Conservation (phyloP, 441 rosid species). For the Eugenia klotzschiana region DNA sequence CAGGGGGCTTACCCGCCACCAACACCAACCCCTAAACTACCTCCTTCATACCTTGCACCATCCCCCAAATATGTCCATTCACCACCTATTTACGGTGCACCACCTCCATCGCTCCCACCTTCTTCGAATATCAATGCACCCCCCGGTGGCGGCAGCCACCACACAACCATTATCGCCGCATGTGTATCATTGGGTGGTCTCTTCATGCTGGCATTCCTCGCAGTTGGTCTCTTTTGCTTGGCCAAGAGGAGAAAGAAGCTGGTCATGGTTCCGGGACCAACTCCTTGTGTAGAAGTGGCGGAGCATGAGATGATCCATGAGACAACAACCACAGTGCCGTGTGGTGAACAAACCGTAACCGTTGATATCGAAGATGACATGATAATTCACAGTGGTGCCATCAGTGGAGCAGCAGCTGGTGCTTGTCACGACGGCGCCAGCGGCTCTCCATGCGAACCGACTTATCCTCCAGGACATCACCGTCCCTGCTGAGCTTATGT, state of each 20-base stretch:
- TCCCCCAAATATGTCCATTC: neutral
- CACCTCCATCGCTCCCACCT: neutral
- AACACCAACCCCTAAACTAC: neutral
- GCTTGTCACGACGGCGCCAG: neutral
- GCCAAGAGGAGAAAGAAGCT: constrained; percentile 4
- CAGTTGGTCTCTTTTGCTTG: constrained; percentile 2
- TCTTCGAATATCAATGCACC: neutral
- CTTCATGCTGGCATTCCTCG: constrained; percentile 1
- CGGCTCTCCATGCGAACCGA: neutral
- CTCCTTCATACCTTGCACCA: neutral
- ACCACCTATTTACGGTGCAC: neutral
- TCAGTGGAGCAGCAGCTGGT: neutral
- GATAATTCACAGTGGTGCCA: neutral
- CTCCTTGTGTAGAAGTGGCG: neutral
- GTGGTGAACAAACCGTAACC: neutral
- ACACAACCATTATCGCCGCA: neutral
- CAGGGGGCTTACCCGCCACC: too few species aligned
- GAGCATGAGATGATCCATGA: neutral
- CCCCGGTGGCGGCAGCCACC: neutral
- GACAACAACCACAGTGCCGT: neutral
- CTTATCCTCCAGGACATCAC: neutral
- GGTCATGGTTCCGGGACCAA: neutral
- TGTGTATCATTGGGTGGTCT: constrained; percentile 4
- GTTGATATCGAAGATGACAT: neutral
- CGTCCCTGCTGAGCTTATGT: neutral